A percentile compares a stretch with the other conserved stretches of the same genome.
phyloP scores from a whole-genome alignment of 108 stramenopile species.

The Fistulifera solaris region DNA sequence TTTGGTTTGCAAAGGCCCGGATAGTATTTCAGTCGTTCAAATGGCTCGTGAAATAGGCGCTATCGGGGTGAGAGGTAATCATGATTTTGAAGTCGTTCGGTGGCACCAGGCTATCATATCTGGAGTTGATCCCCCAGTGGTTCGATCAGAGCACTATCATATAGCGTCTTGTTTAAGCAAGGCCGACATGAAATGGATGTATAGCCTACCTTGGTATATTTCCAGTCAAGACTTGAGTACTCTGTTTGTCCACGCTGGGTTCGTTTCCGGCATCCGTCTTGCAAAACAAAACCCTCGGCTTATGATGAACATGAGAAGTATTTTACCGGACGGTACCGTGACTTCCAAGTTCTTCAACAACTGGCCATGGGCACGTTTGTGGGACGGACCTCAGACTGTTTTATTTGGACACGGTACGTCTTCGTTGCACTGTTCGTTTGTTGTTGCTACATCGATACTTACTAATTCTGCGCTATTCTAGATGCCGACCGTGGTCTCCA shows the following conservation, averaged over 20 bases:
- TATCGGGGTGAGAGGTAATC: conserved; percentile 90
- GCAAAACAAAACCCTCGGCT: conserved; percentile 50
- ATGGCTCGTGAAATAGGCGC: conserved; percentile 88
- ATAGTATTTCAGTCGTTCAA: conserved; percentile 82
- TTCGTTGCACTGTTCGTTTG: conserved; percentile 36
- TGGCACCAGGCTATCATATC: conserved; percentile 81
- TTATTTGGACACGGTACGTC: conserved; percentile 72
- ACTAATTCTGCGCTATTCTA: too few species aligned
- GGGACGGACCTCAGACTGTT: conserved; percentile 91
- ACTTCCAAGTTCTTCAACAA: conserved; percentile 90
- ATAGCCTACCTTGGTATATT: conserved; percentile 86
- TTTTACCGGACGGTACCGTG: conserved; percentile 78
- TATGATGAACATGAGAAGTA: conserved; percentile 53
- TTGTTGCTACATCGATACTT: too few species aligned
- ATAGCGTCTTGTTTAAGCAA: conserved; percentile 71
- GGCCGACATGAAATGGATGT: conserved; percentile 86
- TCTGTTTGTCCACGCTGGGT: conserved; percentile 92
- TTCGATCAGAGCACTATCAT: conserved; percentile 80
- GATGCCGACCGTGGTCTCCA: conserved; percentile 92
- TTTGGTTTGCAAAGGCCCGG: conserved; percentile 90
- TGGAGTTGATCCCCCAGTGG: conserved; percentile 67
- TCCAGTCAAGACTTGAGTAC: conserved; percentile 70
- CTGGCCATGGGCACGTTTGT: conserved; percentile 85
- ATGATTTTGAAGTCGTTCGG: conserved; percentile 89
- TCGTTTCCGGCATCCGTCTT: conserved; percentile 71